Conservation (phyloP, 2,329 filamentous ascomycete genomes). For the Hypoxylon sp. region DNA sequence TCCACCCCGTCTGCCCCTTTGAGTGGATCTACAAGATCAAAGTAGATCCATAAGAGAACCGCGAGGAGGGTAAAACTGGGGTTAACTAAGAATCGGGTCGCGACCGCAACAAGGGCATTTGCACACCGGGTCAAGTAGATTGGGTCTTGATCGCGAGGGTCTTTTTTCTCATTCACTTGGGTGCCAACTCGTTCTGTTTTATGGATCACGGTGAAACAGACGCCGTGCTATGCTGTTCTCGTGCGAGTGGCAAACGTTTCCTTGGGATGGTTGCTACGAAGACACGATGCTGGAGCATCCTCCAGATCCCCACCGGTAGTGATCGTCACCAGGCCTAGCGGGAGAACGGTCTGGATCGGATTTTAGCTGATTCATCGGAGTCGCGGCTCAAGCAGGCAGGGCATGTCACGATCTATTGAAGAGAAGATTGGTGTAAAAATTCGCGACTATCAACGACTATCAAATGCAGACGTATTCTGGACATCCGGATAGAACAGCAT, state of each 20-base stretch:
- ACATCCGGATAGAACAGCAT: constrained; percentile 9
- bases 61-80: constrained; percentile 40
- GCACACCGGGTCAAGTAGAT: constrained; percentile 14
- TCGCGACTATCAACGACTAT: constrained; percentile 7
- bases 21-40: constrained; percentile 37
- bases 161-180: constrained; percentile 8
- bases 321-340: constrained; percentile 43
- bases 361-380: constrained; percentile 44
- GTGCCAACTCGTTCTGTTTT: constrained; percentile 25
- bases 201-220: constrained; percentile 33
- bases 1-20: constrained; percentile 5
- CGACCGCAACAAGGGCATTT: constrained; percentile 26
- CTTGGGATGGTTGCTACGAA: constrained; percentile 14
- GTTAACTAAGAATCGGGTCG: constrained; percentile 37
- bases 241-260: constrained; percentile 35
- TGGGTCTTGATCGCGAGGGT: constrained; percentile 2
- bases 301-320: constrained; percentile 24
- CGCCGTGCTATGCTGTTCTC: constrained; percentile 28
- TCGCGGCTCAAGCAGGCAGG: constrained; percentile 20
- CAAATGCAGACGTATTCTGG: constrained; percentile 5
- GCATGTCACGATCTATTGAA: constrained; percentile 27
- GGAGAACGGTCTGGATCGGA: constrained; percentile 45
- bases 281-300: constrained; percentile 24
- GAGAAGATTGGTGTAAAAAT: constrained; percentile 17
- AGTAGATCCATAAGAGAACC: constrained; percentile 32